A percentile compares a stretch with the other conserved stretches of the same genome.
Conservation (phyloP, 306 rosid species). For the Dalbergia oliveri region DNA sequence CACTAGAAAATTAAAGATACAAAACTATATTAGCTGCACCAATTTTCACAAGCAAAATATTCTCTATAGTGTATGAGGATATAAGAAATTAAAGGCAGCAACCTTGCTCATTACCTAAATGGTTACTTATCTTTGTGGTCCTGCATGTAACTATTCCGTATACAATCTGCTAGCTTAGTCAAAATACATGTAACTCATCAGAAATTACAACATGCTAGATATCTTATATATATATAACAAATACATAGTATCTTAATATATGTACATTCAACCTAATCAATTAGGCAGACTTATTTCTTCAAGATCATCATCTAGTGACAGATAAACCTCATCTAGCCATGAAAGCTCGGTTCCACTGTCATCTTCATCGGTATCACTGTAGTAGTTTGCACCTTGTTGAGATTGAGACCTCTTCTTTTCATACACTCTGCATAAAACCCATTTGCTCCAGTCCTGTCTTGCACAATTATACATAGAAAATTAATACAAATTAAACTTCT, state of each 20-base stretch:
- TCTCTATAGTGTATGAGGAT: slow-evolving; percentile 6
- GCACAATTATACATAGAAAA: slow-evolving; percentile 12
- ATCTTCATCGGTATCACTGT: slow-evolving; percentile 49
- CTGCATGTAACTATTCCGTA: neutral
- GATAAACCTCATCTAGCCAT: slow-evolving; percentile 55
- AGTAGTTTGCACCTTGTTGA: slow-evolving; percentile 35
- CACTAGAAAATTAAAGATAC: neutral
- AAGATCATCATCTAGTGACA: slow-evolving; percentile 60
- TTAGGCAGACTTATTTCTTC: slow-evolving; percentile 40
- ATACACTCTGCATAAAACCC: slow-evolving; percentile 64
- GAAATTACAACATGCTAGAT: neutral
- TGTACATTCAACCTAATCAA: neutral
- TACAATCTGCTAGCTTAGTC: neutral
- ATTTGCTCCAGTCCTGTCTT: slow-evolving; percentile 48
- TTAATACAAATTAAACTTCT: slow-evolving; percentile 18
- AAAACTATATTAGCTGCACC: slow-evolving; percentile 2
- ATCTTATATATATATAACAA: neutral
- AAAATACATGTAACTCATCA: slow-evolving; percentile 22
- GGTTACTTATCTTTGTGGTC: neutral
- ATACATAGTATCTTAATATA: neutral
- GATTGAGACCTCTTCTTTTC: slow-evolving; percentile 49
- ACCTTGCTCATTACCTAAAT: slow-evolving; percentile 15
- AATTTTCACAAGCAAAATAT: slow-evolving; percentile 36
- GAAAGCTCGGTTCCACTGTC: slow-evolving; percentile 62
- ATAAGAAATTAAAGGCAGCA: neutral